A percentile compares a stretch with the other conserved stretches of the same genome.
These are phyloP conservation scores for Erythrophleum ivorense DNA, from an alignment of 331 rosid species.

Conservation along the genomic window DNA sequence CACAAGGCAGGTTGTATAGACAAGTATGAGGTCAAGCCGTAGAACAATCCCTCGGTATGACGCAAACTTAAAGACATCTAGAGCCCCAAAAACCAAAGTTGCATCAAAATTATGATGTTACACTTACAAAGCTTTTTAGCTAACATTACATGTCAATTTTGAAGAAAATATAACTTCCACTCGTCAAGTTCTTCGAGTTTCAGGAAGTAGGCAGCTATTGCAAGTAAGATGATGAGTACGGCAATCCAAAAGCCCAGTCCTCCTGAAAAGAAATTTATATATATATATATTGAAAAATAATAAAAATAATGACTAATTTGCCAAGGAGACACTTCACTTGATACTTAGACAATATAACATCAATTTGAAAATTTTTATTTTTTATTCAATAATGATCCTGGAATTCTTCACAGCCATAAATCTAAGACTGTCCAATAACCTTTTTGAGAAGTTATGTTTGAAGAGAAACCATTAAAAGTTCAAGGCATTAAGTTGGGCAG, in stretches of 20 bases:
- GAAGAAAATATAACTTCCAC: slow-evolving; percentile 37
- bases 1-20: slow-evolving; percentile 29
- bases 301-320: not conserved
- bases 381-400: slow-evolving; percentile 2
- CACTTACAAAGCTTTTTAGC: slow-evolving; percentile 30
- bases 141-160: slow-evolving; percentile 11
- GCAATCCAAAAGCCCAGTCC: slow-evolving; percentile 71
- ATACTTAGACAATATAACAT: slow-evolving; percentile 10
- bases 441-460: not conserved
- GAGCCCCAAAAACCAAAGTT: slow-evolving; percentile 23
- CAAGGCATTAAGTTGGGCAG: not conserved
- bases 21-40: slow-evolving; percentile 9
- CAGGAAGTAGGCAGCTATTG: slow-evolving; percentile 64
- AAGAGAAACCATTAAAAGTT: not conserved
- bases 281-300: not conserved
- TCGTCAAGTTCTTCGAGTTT: slow-evolving; percentile 46
- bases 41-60: slow-evolving; percentile 5
- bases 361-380: slow-evolving; percentile 24
- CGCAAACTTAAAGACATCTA: slow-evolving; percentile 12
- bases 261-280: slow-evolving; percentile 56
- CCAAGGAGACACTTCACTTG: slow-evolving; percentile 3
- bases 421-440: not conserved
- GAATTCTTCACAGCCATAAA: slow-evolving; percentile 6
- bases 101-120: slow-evolving; percentile 26
- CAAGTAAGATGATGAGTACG: slow-evolving; percentile 63